Base-by-base conservation (phyloP, 176 grass and related monocot species). In the Secale cereale region DNA sequence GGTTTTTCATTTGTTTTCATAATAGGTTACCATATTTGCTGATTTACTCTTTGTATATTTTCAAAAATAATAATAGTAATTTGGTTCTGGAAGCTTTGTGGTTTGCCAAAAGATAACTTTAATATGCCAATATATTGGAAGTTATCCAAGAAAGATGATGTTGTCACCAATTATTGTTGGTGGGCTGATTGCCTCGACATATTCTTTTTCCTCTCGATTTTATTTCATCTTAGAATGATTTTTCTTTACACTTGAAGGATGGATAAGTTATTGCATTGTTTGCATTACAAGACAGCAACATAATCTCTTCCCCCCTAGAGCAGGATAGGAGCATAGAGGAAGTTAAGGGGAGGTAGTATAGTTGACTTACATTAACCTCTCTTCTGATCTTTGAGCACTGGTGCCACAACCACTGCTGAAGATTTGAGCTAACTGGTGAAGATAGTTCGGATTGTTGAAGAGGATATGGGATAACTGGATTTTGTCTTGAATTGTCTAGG, bases 341-440 rank as follows among this genome's bases (percentile, higher is more conserved):
- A 81, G 22, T 39, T 29, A 0, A 70, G 8, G 60, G 9, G 83
- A 52, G 30, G 46, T 50, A 41, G 28, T 70, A 80, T 20, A 81
- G 11, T 39, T 60, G 8, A 81, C 83, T 81, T 63, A 81, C 88
- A 48, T 85, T 68, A 69, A 69, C 65, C 65, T 37, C 65, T 69
- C 32, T 36, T 69, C 65, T 1, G 1, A 60, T 37, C 5, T 81
- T 69, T 30, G 36, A 77, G 23, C 70, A 22, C n/a, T 57, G 10
- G 43, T 41, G 10, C 73, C 61, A 25, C n/a, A 62, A 2, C 60
- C 36, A 56, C 52, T 70, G n/a, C 78, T 72, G 52, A 52, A 26
- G 13, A 57, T 52, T 33, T 62, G 28, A 35, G 26, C 22, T 36
- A 61, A 60, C 48, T 54, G 33, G 0, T 62, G 37, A 39, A 77